Evolutionary conservation across 169 alveolate species (phyloP).

Genomic region (Eimeria mitis): DNA sequence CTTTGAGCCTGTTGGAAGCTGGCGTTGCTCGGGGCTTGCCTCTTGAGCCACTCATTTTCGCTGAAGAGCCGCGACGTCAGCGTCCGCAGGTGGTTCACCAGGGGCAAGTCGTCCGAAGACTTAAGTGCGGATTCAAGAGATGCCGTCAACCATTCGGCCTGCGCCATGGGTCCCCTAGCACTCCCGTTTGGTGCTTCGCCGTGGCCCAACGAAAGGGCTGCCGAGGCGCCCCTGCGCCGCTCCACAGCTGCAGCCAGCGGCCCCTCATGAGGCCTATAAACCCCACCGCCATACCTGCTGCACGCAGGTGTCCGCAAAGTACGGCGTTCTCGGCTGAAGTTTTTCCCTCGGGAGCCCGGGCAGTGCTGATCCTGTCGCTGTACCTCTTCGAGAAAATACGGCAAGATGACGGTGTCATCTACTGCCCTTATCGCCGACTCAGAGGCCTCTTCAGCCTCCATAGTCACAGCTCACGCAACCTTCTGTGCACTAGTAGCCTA

Average conservation of each 20-base stretch:
- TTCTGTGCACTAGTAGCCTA: not conserved
- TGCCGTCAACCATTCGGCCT: constrained; percentile 40
- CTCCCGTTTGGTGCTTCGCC: not conserved
- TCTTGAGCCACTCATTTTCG: not conserved
- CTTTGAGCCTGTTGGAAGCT: not conserved
- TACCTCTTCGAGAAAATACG: constrained; percentile 48
- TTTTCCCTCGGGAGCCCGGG: not conserved
- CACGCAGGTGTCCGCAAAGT: constrained; percentile 1
- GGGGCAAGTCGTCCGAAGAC: constrained; percentile 61
- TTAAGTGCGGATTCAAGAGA: constrained; percentile 24
- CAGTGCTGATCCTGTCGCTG: constrained; percentile 34
- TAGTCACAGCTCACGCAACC: not conserved
- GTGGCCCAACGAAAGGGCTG: not conserved
- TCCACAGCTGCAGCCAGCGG: constrained; percentile 27
- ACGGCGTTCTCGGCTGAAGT: constrained; percentile 16
- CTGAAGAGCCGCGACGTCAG: constrained; percentile 40
- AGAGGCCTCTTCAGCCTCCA: constrained; percentile 58
- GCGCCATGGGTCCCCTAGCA: not conserved
- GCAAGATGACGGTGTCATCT: constrained; percentile 22
- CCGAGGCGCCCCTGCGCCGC: not conserved
- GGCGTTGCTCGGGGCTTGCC: not conserved
- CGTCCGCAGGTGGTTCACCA: constrained; percentile 58
- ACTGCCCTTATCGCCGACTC: constrained; percentile 54
- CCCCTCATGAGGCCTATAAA: not conserved
- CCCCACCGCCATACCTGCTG: not conserved